Conservation (phyloP, 2,329 filamentous ascomycete genomes). For the Phialophora tarda region DNA sequence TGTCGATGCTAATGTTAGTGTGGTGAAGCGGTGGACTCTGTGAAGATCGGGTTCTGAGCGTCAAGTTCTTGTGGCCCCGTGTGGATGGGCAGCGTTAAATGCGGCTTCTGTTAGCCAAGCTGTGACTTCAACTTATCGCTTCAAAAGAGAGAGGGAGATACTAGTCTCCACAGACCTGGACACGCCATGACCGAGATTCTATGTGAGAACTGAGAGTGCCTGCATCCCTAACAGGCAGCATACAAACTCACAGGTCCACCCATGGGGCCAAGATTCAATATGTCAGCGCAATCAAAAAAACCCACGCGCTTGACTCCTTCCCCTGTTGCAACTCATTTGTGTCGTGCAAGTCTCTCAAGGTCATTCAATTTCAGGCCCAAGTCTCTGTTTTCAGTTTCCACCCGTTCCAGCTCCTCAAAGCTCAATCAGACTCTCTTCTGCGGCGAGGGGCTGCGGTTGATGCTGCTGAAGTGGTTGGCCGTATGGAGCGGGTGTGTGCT, state of each 20-base stretch:
- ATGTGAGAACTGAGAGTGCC: background rate
- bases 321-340: background rate
- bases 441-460: conserved; percentile 54
- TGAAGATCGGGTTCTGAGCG: background rate
- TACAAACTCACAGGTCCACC: background rate
- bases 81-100: background rate
- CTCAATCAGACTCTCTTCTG: conserved; percentile 82
- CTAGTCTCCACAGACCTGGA: background rate
- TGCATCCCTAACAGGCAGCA: background rate
- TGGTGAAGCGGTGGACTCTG: background rate
- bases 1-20: background rate
- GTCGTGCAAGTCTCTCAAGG: background rate
- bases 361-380: background rate
- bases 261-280: background rate
- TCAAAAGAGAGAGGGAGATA: background rate
- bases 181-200: background rate
- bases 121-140: background rate
- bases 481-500: conserved; percentile 50
- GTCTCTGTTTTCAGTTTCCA: background rate
- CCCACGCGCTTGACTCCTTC: background rate
- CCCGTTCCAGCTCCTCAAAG: conserved; percentile 55
- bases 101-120: background rate
- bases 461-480: conserved; percentile 52
- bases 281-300: background rate
- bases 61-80: background rate